Conservation (phyloP, 2,329 filamentous ascomycete genomes). For the Phyllosticta capitalensis region DNA sequence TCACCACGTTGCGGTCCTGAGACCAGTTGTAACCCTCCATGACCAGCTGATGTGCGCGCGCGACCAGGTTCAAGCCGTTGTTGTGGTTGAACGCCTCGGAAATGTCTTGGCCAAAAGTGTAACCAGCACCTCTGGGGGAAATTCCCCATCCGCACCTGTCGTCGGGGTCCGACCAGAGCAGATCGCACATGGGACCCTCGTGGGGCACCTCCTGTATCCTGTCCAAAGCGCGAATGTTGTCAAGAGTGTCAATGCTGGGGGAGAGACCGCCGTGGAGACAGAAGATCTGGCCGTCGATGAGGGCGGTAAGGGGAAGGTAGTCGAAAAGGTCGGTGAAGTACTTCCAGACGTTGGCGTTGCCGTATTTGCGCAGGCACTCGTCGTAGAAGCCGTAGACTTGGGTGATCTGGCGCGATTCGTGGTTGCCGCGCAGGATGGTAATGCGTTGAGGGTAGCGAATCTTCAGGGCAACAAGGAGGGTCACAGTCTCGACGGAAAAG, state of each 20-base stretch:
- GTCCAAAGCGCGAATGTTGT: slow-evolving; percentile 51
- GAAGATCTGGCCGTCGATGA: slow-evolving; percentile 65
- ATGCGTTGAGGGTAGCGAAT: slow-evolving; percentile 97
- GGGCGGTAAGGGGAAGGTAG: slow-evolving; percentile 63
- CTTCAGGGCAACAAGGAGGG: slow-evolving; percentile 90
- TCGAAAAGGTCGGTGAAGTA: slow-evolving; percentile 71
- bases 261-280: slow-evolving; percentile 65
- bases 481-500: slow-evolving; percentile 98
- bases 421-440: slow-evolving; percentile 92
- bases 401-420: slow-evolving; percentile 68
- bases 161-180: slow-evolving; percentile 83
- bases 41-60: slow-evolving; percentile 89
- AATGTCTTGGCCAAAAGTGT: slow-evolving; percentile 94
- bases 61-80: slow-evolving; percentile 87
- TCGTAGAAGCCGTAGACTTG: slow-evolving; percentile 74
- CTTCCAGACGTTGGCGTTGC: slow-evolving; percentile 70
- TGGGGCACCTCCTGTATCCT: slow-evolving; percentile 62
- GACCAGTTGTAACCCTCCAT: slow-evolving; percentile 99
- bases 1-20: slow-evolving; percentile 95
- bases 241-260: slow-evolving; percentile 63
- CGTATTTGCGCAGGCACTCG: slow-evolving; percentile 68
- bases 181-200: slow-evolving; percentile 66
- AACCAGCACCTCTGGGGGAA: slow-evolving; percentile 85
- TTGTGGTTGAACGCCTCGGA: slow-evolving; percentile 98
- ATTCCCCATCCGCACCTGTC: slow-evolving; percentile 95